Base-by-base conservation (phyloP, 2,329 filamentous ascomycete genomes). In the Penicillium sp. region DNA sequence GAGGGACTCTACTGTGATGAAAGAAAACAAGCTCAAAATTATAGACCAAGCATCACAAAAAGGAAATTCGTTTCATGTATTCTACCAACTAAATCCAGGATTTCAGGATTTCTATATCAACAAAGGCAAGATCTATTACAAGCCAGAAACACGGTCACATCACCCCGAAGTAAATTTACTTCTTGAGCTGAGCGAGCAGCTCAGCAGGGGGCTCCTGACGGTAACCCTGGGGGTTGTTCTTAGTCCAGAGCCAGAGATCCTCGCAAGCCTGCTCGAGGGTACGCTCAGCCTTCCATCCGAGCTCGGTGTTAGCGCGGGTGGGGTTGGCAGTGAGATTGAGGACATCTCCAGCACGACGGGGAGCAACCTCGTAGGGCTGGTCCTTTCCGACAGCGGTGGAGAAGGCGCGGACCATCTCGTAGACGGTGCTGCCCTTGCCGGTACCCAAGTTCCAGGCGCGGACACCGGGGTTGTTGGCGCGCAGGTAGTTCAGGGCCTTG, bases 371-470 rank as follows among this genome's bases (percentile, higher is more conserved):
- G 79, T 97, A 97, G 38, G 89, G 84, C 27, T 99, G 83, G 57
- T 94, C 86, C 50, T 87, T 89, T 61, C 94, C 94, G 23, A 97
- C 93, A 19, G 91, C 91, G 50, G 85, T 78, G 78, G 87, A 90
- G 81, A 99, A 99, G 53, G 94, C 93, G 67, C 93, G 91, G 84
- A 99, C 88, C 81, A 99, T 99, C 75, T 99, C 93, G 73, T 93
- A 94, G 57, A 99, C 94, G 23, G 94, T 99, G 77, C 89, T 96
- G 67, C 94, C 94, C 68, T 89, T 91, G 61, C 94, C 94, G 0
- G 93, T 96, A 58, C 96, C 96, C 66, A 99, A 77, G 79, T 99
- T 99, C 93, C 93, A 99, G 56, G 92, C 93, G 74, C 91, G 89
- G 66, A 97, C 90, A 56, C 94, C 94, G 19, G 94, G 93, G 71